phyloP scores from a whole-genome alignment of 257 asterid genomes.

The Solanum lycopersicoides region DNA sequence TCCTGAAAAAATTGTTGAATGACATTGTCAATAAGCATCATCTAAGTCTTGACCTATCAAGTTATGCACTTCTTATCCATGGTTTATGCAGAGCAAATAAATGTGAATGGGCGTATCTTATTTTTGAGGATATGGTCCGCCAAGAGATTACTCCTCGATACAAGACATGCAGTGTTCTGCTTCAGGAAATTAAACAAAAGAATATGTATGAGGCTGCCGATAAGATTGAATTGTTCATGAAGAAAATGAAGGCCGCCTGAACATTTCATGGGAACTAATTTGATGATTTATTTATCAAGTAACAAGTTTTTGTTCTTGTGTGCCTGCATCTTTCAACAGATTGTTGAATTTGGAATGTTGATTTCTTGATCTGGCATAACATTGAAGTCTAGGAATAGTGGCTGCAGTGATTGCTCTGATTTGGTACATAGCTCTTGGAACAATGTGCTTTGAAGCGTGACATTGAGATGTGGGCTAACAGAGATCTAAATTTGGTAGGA shows the following conservation, averaged over 20 bases:
- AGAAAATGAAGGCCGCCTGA: constrained; percentile 51
- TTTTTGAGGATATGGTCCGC: constrained; percentile 52
- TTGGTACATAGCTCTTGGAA: constrained; percentile 11
- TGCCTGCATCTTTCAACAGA: not conserved
- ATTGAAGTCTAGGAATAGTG: not conserved
- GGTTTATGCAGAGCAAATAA: constrained; percentile 63
- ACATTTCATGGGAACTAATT: not conserved
- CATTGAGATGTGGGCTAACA: constrained; percentile 48
- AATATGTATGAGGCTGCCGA: constrained; percentile 57
- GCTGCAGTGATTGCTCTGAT: not conserved
- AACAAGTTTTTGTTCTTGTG: not conserved
- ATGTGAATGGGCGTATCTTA: constrained; percentile 47
- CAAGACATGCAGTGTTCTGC: constrained; percentile 57
- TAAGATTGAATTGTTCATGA: constrained; percentile 43
- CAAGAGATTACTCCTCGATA: constrained; percentile 70
- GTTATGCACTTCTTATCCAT: constrained; percentile 70
- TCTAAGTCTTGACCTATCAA: constrained; percentile 58
- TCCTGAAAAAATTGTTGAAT: constrained; percentile 31
- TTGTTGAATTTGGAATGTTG: not conserved
- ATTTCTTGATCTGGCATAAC: not conserved
- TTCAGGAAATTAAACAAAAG: constrained; percentile 42
- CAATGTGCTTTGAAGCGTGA: constrained; percentile 68
- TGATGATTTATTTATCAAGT: not conserved
- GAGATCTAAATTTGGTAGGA: constrained; percentile 63
- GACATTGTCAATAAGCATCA: constrained; percentile 55